Base-by-base conservation (phyloP, 2,329 filamentous ascomycete genomes). In the Colletotrichum melonis region DNA sequence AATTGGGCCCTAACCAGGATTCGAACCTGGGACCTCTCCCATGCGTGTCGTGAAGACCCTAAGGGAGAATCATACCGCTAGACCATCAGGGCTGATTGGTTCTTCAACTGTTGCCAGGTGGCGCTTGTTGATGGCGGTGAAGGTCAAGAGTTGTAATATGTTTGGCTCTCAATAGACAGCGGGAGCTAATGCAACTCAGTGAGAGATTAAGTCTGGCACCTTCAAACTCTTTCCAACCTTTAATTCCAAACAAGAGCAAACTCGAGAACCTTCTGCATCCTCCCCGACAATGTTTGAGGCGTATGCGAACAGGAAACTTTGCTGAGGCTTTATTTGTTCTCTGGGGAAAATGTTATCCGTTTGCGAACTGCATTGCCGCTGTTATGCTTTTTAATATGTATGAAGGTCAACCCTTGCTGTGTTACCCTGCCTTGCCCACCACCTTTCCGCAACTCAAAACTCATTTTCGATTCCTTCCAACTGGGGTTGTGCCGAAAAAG, bases 11-110 rank as follows among this genome's bases (percentile, higher is more conserved):
- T 73, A 73, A 73, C 70, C 70, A 73, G 70, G 70, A 56, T 64
- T 73, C 70, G 70, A 73, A 73, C 70, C 70, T 73, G 70, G 70
- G 70, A 69, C 70, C 70, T 73, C 70, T 73, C 70, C 70, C 66
- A 73, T 4, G 3, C 5, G 12, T 12, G 8, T 19, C 46, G 1
- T 2, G 49, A 59, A 9, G 30, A 66, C 70, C 70, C 70, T 73
- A 73, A 73, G 70, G 70, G 70, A 73, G 70, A 73, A 73, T 73
- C 70, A 73, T 73, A 73, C 70, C 70, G 70, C 70, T 73, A 73
- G 70, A 73, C 70, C 70, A 73, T 73, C 70, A 73, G 70, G 70
- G 70, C 70, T 14, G 24, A 56, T 19, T 0, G 6, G 2, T 1
- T 4, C 0, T 32, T 42, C 42, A 42, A 7, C 5, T 46, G 19